These are phyloP conservation scores for Fagopyrum homotropicum DNA, from an alignment of 148 eudicot species.

Conservation along the genomic window DNA sequence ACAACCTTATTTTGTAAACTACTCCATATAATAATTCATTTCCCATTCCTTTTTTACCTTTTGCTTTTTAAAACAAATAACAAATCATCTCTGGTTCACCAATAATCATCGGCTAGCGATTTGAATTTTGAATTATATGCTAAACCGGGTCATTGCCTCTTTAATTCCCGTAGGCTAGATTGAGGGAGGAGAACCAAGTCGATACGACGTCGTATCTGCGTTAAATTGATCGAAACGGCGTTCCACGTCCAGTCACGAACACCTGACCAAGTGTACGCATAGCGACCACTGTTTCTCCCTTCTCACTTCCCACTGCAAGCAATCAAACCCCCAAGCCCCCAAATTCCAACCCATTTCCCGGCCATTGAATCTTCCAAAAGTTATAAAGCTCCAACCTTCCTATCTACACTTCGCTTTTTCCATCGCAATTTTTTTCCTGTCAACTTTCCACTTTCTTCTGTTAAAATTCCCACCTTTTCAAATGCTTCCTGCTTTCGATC, in stretches of 20 bases:
- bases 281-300: background rate
- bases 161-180: background rate
- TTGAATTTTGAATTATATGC: background rate
- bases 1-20: too few species aligned
- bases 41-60: too few species aligned
- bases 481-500: conserved; percentile 5
- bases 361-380: background rate
- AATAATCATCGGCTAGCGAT: background rate
- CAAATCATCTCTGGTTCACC: background rate
- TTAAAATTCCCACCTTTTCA: background rate
- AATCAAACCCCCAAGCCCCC: background rate
- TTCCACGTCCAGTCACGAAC: background rate
- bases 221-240: background rate
- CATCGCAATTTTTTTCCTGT: background rate
- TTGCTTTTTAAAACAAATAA: too few species aligned
- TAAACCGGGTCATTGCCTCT: background rate
- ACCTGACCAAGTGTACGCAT: background rate
- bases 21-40: too few species aligned
- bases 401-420: background rate
- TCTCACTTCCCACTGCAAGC: background rate
- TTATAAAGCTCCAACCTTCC: background rate
- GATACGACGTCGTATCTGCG: background rate
- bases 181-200: background rate
- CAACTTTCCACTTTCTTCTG: conserved; percentile 4
- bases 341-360: background rate